Evolutionary conservation across 768 basidiomycete species (phyloP), one percentile per base, ranked within the genome.

Genomic region (Cystobasidium tubakii): DNA sequence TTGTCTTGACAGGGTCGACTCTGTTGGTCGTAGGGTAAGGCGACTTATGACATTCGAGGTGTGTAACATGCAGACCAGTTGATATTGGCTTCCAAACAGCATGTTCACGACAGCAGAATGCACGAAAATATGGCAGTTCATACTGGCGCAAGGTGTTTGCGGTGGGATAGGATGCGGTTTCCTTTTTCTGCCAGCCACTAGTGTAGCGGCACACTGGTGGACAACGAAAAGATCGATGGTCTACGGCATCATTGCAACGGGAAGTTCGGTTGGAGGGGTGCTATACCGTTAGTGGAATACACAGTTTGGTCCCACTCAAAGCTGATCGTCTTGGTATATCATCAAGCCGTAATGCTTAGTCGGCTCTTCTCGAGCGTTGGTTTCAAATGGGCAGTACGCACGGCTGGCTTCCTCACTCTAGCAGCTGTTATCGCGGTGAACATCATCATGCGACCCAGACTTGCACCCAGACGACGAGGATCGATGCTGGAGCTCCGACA

Each of bases 181-280:
- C 50, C 75, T 83, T 2, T 86, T 85, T 75, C 78, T 86, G 39
- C 89, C 89, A 0, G 83, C 87, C 0, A 81, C 90, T 33, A 84
- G 88, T 2, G 86, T 87, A 65, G 83, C 89, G 12, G 85, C 88
- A 0, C 89, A 87, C 0, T 84, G 87, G 79, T 91, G 89, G 80
- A 78, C 79, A 63, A 84, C 84, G 75, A 86, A 87, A 75, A 85
- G 89, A 17, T 88, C 88, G 1, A 87, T 89, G 1, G 88, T 89
- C 0, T 82, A 89, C 43, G 90, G 90, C 1, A 82, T 91, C 69
- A 87, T 86, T 17, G 84, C 86, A 0, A 86, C 89, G 42, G 90
- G 90, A 23, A 87, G 86, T n/a, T 86, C 85, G 21, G 78, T 87
- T 17, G 88, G 88, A 1, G 87, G 86, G 12, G 83, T 86, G n/a